Evolutionary conservation across 2,329 filamentous ascomycete species (phyloP), one percentile per base, ranked within the genome.

Genomic region (Penicillium capsulatum): DNA sequence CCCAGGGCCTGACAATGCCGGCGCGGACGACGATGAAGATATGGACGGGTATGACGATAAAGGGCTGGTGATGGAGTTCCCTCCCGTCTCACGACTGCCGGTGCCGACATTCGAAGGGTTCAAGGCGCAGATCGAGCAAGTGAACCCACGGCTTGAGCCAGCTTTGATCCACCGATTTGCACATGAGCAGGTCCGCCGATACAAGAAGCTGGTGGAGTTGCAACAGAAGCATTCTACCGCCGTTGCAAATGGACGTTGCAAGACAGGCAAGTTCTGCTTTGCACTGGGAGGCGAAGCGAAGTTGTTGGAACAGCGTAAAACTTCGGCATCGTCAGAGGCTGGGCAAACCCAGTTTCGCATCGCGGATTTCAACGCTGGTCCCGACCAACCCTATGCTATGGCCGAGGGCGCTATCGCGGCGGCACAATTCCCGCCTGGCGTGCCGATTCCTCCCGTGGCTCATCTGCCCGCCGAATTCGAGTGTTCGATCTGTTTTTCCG

Each of bases 401-500:
- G 72, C 76, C 2, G 88, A 94, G 52, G 82, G 81, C 2, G 74
- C 78, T 3, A 80, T 90, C 32, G 81, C 74, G 9, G 71, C 77
- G 7, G 84, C 89, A 13, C 84, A 81, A 47, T 94, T 95, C 56
- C 88, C 89, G 0, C 67, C 69, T 3, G 86, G 88, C 15, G 88
- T 95, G 4, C 88, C 87, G 5, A 77, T 87, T 64, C 90, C 90
- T 4, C 88, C 87, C 2, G 83, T 87, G 2, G 75, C 72, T 42
- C 77, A 78, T 11, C 74, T 96, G 5, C 90, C 90, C 1, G 87
- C 89, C 3, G 82, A 91, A 57, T 91, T 95, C 45, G 90, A 96
- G 68, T 96, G 90, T 53, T 83, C 85, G 26, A 71, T 95, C 15
- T 95, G 90, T 67, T 95, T 87, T 69, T 80, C 83, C 52, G 76